Evolutionary conservation across 257 asterid species (phyloP), one percentile per base, ranked within the genome.

Genomic region (Handroanthus guayacan): DNA sequence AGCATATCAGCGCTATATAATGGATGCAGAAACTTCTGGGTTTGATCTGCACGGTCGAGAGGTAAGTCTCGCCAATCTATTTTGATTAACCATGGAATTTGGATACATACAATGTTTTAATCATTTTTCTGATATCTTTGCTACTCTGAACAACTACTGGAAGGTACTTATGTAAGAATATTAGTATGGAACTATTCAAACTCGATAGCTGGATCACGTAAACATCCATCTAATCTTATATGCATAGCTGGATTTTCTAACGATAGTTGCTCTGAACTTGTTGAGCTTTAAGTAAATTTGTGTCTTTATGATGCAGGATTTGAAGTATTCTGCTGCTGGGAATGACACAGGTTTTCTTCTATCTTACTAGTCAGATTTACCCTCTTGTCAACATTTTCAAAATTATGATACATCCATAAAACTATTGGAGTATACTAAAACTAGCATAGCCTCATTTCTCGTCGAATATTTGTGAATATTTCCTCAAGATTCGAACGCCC

Each of bases 261-360:
- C 6, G 10, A 14, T n/a, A n/a, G 4, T 17, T n/a, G 5, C 14
- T 11, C 69, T 58, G 0, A 37, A 5, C 45, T 54, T 20, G 41
- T 34, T 38, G 44, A 50, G 72, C 41, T 67, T 41, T 41, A 5
- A 41, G 45, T 41, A 5, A 41, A 5, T 41, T 41, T 4, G 45
- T 79, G 5, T 44, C 66, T 67, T 13, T 60, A 75, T 81, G 82
- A 16, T 86, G 87, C 96, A 93, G 98, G 97, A 76, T 44, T 58
- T 80, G 58, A 76, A 83, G 62, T 84, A 81, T 78, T 77, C 86
- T 18, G 85, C 85, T 61, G 84, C 82, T 50, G 92, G 81, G 57
- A 69, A 84, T 56, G 96, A 93, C 80, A 89, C 97, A 91, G 98
- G 98, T 91, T 78, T 74, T 60, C 60, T 50, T 77, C 79, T 77